Evolutionary conservation across 176 grass and related monocot genomes (phyloP), one percentile per base, ranked within the genome.

Genomic region (Paspalum vaginatum): DNA sequence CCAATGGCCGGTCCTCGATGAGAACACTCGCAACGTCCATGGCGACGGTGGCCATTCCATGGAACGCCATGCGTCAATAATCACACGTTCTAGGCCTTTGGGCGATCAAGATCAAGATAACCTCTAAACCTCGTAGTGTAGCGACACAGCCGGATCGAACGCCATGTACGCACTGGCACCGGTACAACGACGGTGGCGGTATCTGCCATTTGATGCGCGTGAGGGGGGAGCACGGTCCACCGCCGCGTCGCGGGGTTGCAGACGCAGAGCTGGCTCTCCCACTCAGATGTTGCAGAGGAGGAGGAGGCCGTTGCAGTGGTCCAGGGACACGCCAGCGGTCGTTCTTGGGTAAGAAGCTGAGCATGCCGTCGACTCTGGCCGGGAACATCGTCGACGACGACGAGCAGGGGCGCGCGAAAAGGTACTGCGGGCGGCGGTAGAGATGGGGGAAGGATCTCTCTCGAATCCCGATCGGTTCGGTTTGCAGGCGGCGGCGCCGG

Each of bases 271-370:
- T 55, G 7, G 9, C 20, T 2, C 3, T 22, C n/a, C 4, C 4
- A 9, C 15, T 55, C 18, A 2, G n/a, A 43, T 15, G 11, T 21
- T 5, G n/a, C 14, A n/a, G n/a, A n/a, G 66, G 2, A 79, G 32
- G 11, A 79, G 12, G n/a, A 80, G 77, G 8, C 77, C 63, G 7
- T 51, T 64, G 76, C 60, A 78, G 46, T 78, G 76, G 8, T 80
- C 50, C 8, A 80, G 13, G 22, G 9, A 20, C n/a, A n/a, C 53
- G 47, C 11, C 21, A 60, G 9, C 3, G n/a, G 9, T 58, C 24
- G 3, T 5, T n/a, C n/a, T n/a, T 6, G 15, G 45, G 69, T 46
- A 83, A 3, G 47, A 54, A 83, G 45, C 37, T 9, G 9, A 79
- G 77, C n/a, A 55, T 17, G 48, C 57, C n/a, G 32, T 68, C 5